Evolutionary conservation across 345 rosid species (phyloP), one percentile per base, ranked within the genome.

Genomic region (Combretum micranthum): DNA sequence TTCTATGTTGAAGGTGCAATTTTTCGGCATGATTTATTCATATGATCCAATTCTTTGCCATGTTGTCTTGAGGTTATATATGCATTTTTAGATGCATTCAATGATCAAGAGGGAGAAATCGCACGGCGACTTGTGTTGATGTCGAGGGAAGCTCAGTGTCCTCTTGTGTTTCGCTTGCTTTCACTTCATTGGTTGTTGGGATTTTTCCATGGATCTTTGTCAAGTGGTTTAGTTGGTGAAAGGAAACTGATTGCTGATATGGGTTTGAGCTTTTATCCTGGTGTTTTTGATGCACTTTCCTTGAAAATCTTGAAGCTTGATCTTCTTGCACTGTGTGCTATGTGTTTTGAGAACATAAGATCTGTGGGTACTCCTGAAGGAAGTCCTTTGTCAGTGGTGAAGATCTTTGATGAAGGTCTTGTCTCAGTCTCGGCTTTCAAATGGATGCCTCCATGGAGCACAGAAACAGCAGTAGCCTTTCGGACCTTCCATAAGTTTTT

Each of bases 391-490:
- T 68, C 80, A 50, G 62, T 63, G 3, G 79, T 75, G 53, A 75
- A 72, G 57, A 66, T 81, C 53, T 81, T 92, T 70, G 78, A 83
- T 69, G 81, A 80, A 21, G 83, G 93, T 47, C 75, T 92, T 61
- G 72, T 78, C 17, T 84, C 93, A 13, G 89, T 92, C 69, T 83
- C 88, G 7, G 90, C 85, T 62, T 88, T 88, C 70, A 86, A 83
- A 63, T 92, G 98, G 98, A 71, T 92, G 74, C 90, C 98, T 67
- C 80, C 95, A 13, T 81, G 87, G 84, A 88, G 96, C 75, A 66
- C 90, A n/a, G 98, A 92, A 77, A 92, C 98, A 61, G 82, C 84
- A 0, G 80, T 88, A 66, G 98, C 95, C 18, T 86, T 86, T 69
- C 98, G 90, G 19, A 70, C 80, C 58, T 84, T 80, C 52, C 90